Conservation (phyloP, 2,329 filamentous ascomycete species). For the Stagonosporopsis rhizophila region DNA sequence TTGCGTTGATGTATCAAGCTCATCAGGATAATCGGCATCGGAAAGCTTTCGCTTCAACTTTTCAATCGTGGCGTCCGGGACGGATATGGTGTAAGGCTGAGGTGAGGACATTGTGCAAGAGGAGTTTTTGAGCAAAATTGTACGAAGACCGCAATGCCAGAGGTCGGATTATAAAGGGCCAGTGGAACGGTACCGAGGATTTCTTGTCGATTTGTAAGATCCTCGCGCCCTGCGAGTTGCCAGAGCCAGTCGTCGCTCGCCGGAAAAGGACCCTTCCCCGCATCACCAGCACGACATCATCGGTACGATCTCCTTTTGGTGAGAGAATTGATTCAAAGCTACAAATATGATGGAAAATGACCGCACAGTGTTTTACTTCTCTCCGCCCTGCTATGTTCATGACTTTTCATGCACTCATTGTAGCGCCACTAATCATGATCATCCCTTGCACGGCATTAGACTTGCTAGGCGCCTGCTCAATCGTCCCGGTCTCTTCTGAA, state of each 20-base stretch:
- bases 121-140: background rate
- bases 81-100: slow-evolving; percentile 36
- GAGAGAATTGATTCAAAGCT: background rate
- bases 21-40: slow-evolving; percentile 63
- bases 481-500: background rate
- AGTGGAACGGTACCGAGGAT: background rate
- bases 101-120: slow-evolving; percentile 17
- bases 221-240: background rate
- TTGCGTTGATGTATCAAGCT: slow-evolving; percentile 52
- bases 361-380: background rate
- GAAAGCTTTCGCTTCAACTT: slow-evolving; percentile 64
- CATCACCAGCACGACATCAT: slow-evolving; percentile 3
- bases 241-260: slow-evolving; percentile 2
- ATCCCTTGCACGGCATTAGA: background rate
- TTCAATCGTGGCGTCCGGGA: slow-evolving; percentile 56
- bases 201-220: slow-evolving; percentile 5
- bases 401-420: background rate
- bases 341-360: background rate
- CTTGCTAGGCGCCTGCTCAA: background rate
- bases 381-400: background rate
- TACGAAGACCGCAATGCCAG: background rate
- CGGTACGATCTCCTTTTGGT: background rate
- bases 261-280: slow-evolving; percentile 1
- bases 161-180: no score
- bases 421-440: background rate